Percentiles rank a stretch among this genome's conserved stretches.
Evolutionary conservation across 441 rosid genomes (phyloP).

Genomic region (Euphorbia neoarborescens): DNA sequence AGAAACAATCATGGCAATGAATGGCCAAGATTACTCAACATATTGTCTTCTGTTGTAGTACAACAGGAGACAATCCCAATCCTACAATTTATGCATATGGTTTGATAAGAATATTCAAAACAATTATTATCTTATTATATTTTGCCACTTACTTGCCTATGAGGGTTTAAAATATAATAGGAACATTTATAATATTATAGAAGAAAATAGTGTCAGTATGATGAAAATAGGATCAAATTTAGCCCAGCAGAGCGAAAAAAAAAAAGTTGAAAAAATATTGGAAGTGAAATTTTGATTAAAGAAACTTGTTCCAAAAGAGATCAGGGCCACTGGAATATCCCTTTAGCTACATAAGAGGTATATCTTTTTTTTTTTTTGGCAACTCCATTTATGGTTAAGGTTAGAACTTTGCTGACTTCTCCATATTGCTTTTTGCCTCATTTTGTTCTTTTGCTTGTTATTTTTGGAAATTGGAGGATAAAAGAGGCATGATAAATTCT

Average conservation of each 20-base stretch:
- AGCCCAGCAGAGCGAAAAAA: constrained; percentile 56
- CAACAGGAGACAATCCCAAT: too few relatives aligned
- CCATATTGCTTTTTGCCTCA: not conserved
- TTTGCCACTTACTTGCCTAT: not conserved
- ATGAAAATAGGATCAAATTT: constrained; percentile 65
- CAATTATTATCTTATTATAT: not conserved
- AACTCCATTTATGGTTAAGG: not conserved
- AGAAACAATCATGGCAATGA: too few relatives aligned
- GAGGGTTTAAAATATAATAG: not conserved
- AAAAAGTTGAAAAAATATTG: constrained; percentile 66
- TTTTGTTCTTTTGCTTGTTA: not conserved
- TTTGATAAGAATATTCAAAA: not conserved
- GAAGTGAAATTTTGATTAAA: constrained; percentile 73
- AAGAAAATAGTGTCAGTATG: not conserved
- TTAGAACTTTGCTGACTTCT: not conserved
- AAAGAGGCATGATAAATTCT: not conserved
- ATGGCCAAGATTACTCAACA: too few relatives aligned
- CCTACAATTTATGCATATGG: not conserved
- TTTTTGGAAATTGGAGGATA: not conserved
- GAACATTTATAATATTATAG: not conserved
- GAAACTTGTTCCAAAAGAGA: constrained; percentile 58
- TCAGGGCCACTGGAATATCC: constrained; percentile 92
- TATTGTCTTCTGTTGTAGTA: too few relatives aligned
- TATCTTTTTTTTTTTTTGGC: not conserved
- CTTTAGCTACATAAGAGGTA: constrained; percentile 97